Base-by-base conservation (phyloP, 192 early-diverging fungal genomes). In the Gigaspora rosea region DNA sequence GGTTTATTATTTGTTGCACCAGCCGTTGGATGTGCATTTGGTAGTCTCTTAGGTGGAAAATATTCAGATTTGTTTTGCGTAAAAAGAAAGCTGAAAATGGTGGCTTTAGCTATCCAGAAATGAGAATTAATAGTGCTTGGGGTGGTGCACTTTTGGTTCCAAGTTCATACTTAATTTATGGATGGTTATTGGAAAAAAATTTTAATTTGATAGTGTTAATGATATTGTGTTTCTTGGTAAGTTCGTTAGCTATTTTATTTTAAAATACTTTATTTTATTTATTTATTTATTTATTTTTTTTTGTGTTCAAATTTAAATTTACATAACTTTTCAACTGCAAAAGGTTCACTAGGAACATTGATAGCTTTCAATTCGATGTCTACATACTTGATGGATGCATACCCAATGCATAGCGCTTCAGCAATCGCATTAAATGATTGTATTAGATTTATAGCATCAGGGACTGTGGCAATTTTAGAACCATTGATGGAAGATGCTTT, bases 131-230 rank as follows among this genome's bases (percentile, higher is more conserved):
- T n/a, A 78, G 82, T 64, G 82, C 79, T 1, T 83, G 82, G 79
- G 11, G 80, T 10, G 73, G 73, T 10, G 73, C 76, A 10, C 65
- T 80, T n/a, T 13, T 76, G 9, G 33, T 83, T 33, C 82, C 82
- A 6, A 13, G 80, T 33, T 68, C 77, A 13, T 67, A 80, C 27
- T 67, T 79, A 56, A 62, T 78, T 2, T 83, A 72, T 65, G 82
- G 82, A 8, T 83, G 82, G 82, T 77, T 75, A n/a, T 62, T 83
- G 10, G 47, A 79, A 8, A 79, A 47, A 0, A 52, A 52, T 4
- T 52, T 79, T 9, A 58, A 27, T 27, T 27, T 27, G 27, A 27
- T 27, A 27, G 27, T 27, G 1, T 27, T 27, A 27, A 27, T 27
- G 8, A 59, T 80, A 1, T 77, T 52, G 1, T 77, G 80, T 80